phyloP scores from a whole-genome alignment of 768 basidiomycete species.

The Lyophyllum shimeji region DNA sequence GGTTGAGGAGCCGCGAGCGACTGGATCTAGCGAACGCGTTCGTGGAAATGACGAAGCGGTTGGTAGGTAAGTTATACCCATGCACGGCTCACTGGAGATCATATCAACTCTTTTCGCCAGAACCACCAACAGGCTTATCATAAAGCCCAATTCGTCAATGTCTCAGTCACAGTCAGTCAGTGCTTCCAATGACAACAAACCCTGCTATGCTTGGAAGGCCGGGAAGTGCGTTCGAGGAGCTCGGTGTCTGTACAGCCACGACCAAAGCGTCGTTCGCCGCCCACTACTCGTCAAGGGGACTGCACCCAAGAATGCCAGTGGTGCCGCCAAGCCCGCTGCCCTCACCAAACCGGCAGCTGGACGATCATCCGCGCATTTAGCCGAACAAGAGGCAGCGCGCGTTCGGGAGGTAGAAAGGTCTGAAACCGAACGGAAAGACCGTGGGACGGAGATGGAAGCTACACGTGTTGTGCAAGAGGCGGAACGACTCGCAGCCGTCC shows the following conservation, averaged over 20 bases:
- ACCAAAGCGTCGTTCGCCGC: background rate
- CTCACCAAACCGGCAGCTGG: background rate
- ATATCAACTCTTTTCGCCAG: too few relatives aligned
- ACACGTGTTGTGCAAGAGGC: background rate
- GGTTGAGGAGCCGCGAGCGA: background rate
- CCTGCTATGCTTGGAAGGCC: constrained; percentile 3
- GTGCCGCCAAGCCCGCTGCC: background rate
- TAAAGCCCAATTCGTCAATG: background rate
- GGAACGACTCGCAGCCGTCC: background rate
- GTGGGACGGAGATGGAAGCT: background rate
- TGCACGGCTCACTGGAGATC: too few relatives aligned
- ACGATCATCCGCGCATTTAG: background rate
- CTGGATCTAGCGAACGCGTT: background rate
- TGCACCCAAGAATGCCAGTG: background rate
- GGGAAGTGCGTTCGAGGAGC: constrained; percentile 4
- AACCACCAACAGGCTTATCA: background rate
- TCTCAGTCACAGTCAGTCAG: background rate
- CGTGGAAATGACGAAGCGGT: background rate
- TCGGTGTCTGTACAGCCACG: constrained; percentile 1
- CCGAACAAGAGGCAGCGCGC: constrained; percentile 14
- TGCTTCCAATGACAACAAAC: background rate
- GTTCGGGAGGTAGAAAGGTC: constrained; percentile 17
- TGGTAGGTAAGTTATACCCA: background rate
- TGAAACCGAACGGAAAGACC: constrained; percentile 3
- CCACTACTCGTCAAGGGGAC: background rate